Conservation (phyloP, 2,329 filamentous ascomycete species). For the Emergomyces orientalis region DNA sequence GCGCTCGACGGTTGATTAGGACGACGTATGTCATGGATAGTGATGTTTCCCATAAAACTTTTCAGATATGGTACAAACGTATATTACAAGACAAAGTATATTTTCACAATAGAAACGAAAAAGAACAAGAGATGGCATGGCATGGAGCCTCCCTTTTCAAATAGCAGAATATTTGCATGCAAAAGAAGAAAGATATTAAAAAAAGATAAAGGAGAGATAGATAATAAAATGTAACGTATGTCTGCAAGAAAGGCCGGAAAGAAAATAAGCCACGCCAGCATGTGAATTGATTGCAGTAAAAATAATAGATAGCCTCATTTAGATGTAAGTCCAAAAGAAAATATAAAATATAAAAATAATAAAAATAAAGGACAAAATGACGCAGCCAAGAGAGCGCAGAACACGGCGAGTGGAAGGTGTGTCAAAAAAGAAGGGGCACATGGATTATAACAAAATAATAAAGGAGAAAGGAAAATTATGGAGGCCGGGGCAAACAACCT, state of each 20-base stretch:
- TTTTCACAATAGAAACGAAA: neutral
- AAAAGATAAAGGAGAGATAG: neutral
- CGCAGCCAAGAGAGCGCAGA: neutral
- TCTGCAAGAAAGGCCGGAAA: neutral
- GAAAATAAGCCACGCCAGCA: neutral
- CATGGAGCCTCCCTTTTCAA: neutral
- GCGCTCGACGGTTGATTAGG: neutral
- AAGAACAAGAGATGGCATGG: neutral
- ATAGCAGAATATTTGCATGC: neutral
- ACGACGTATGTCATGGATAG: neutral
- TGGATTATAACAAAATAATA: constrained; percentile 1
- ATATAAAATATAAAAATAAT: too few species aligned
- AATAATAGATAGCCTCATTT: neutral
- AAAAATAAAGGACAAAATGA: too few species aligned
- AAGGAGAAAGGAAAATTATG: neutral
- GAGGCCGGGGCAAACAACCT: neutral
- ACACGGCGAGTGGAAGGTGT: neutral
- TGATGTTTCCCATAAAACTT: neutral
- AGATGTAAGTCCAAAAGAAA: too few species aligned
- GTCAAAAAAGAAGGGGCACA: neutral
- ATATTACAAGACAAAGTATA: neutral
- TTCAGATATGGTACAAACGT: neutral
- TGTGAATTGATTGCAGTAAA: neutral
- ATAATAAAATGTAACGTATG: neutral
- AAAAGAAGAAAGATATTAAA: neutral